These are phyloP conservation scores for Nemophila menziesii DNA, from an alignment of 257 asterid species.

Conservation along the genomic window DNA sequence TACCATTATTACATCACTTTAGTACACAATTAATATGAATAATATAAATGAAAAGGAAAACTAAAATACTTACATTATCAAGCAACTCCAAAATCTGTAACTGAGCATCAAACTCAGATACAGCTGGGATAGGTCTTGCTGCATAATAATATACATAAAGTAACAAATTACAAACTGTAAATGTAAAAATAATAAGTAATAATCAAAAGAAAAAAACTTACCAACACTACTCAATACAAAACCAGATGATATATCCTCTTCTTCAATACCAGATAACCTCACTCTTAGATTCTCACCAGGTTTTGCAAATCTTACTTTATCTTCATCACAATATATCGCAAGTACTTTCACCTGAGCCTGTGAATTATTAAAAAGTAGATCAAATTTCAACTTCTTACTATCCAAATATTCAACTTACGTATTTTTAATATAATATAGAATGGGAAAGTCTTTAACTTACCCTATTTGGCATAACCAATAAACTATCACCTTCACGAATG, in stretches of 20 bases:
- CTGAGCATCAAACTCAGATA: conserved; percentile 78
- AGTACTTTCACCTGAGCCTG: conserved; percentile 79
- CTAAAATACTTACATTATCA: conserved; percentile 50
- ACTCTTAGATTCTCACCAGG: conserved; percentile 97
- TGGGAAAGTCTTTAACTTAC: conserved; percentile 27
- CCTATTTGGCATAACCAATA: conserved; percentile 94
- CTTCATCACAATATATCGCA: conserved; percentile 66
- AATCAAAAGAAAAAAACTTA: conserved; percentile 19
- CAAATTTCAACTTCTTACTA: neutral
- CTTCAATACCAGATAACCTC: conserved; percentile 79
- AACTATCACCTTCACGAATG: conserved; percentile 66
- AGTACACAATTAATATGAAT: conserved; percentile 1
- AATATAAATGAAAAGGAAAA: neutral
- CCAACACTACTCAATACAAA: conserved; percentile 63
- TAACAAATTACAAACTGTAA: neutral
- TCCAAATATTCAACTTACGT: no score
- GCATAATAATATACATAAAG: conserved; percentile 30
- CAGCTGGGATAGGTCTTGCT: conserved; percentile 67
- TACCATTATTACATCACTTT: no score
- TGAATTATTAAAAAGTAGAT: conserved; percentile 1
- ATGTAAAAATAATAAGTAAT: neutral
- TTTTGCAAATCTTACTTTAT: conserved; percentile 55
- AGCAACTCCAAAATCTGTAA: conserved; percentile 84
- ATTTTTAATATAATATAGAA: no score
- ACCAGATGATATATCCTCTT: conserved; percentile 68